These are phyloP conservation scores for Salix exigua DNA, from an alignment of 345 rosid genomes.

Conservation along the genomic window DNA sequence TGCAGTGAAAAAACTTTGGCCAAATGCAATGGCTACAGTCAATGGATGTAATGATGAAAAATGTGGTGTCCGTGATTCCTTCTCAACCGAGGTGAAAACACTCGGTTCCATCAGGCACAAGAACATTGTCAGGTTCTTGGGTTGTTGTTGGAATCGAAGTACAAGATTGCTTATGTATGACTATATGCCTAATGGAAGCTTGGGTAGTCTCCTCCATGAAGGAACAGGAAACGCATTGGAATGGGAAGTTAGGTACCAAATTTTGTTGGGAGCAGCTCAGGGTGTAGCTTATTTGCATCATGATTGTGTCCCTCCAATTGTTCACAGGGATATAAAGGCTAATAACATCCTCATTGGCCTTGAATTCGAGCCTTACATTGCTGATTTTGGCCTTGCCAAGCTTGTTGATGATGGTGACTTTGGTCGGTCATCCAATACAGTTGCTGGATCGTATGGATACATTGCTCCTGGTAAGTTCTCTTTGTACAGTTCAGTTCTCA, in stretches of 20 bases:
- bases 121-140: conserved; percentile 88
- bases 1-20: conserved; percentile 96
- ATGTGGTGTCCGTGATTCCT: conserved; percentile 69
- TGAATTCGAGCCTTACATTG: conserved; percentile 90
- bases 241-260: conserved; percentile 88
- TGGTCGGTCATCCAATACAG: conserved; percentile 74
- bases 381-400: conserved; percentile 95
- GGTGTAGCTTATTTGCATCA: conserved; percentile 94
- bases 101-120: conserved; percentile 91
- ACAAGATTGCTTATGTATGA: conserved; percentile 88
- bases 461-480: conserved; percentile 80
- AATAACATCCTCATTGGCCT: conserved; percentile 86
- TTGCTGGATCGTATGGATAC: conserved; percentile 94
- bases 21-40: conserved; percentile 43
- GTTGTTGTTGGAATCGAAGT: conserved; percentile 84
- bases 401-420: conserved; percentile 86
- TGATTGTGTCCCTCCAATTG: conserved; percentile 88
- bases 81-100: conserved; percentile 85
- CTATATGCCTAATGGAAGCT: conserved; percentile 92
- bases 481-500: neutral
- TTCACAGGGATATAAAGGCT: conserved; percentile 93
- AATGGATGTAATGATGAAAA: conserved; percentile 46
- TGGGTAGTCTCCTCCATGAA: conserved; percentile 85
- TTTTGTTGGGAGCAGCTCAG: conserved; percentile 83
- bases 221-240: conserved; percentile 61